Conservation (phyloP, 495 filamentous ascomycete species). For the Penicillium atrosanguineum region DNA sequence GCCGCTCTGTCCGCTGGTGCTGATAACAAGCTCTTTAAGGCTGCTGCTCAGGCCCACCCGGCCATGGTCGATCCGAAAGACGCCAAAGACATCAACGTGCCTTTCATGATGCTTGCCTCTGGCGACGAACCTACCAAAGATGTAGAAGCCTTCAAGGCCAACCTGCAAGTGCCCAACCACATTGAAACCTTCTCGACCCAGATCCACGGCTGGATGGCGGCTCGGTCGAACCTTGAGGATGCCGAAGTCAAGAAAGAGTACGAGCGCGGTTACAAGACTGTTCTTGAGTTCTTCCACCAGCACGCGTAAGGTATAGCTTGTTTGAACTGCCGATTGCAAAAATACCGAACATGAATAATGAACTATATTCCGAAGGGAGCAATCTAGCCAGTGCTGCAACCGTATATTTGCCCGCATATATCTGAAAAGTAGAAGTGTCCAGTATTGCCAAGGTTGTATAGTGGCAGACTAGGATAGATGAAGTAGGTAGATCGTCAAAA, state of each 20-base stretch:
- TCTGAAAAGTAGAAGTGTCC: too few relatives aligned
- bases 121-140: constrained; percentile 64
- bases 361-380: not conserved
- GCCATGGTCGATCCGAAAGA: constrained; percentile 81
- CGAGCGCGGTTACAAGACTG: constrained; percentile 70
- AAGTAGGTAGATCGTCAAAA: too few relatives aligned
- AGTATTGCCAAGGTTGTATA: too few relatives aligned
- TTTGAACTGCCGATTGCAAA: not conserved
- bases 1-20: constrained; percentile 56
- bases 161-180: constrained; percentile 63
- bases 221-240: constrained; percentile 66
- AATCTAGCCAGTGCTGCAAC: not conserved
- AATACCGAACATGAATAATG: not conserved
- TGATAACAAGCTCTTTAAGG: constrained; percentile 63
- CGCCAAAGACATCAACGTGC: constrained; percentile 62
- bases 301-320: constrained; percentile 51
- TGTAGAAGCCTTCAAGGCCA: constrained; percentile 68
- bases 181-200: constrained; percentile 80
- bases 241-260: constrained; percentile 70
- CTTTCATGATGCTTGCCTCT: constrained; percentile 63
- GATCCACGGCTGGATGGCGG: constrained; percentile 92
- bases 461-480: too few relatives aligned
- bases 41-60: constrained; percentile 72
- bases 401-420: not conserved
- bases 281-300: constrained; percentile 73